phyloP scores from a whole-genome alignment of 345 rosid genomes.

The Ailanthus altissimus region DNA sequence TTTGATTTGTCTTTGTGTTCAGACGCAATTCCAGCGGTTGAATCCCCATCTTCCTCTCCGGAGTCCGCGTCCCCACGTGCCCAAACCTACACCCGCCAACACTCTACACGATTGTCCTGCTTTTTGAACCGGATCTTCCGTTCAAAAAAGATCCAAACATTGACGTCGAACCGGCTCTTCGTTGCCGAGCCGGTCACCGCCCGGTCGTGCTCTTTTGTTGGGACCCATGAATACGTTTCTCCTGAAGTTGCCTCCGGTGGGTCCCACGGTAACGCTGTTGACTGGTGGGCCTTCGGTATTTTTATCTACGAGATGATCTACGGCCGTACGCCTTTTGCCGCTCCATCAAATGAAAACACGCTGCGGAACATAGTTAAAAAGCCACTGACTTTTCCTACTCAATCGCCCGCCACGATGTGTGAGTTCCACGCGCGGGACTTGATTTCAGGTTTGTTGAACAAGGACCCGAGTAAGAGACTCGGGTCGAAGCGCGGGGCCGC shows the following conservation, averaged over 20 bases:
- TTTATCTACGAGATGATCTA: conserved; percentile 85
- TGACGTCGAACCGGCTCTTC: conserved; percentile 50
- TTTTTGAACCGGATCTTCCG: conserved; percentile 58
- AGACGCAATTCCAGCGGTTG: conserved; percentile 78
- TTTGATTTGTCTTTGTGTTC: conserved; percentile 88
- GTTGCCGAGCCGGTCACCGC: conserved; percentile 96
- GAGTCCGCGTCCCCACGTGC: conserved; percentile 34
- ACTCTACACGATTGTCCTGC: conserved; percentile 40
- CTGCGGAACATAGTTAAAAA: conserved; percentile 81
- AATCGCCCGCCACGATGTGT: conserved; percentile 41
- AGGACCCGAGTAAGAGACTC: conserved; percentile 67
- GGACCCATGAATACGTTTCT: conserved; percentile 94
- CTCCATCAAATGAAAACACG: conserved; percentile 71
- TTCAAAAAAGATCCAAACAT: conserved; percentile 60
- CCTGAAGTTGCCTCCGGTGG: conserved; percentile 94
- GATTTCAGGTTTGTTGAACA: conserved; percentile 63
- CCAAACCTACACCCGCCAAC: conserved; percentile 29
- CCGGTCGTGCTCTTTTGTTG: conserved; percentile 85
- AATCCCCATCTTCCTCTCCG: conserved; percentile 59
- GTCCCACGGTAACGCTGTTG: conserved; percentile 90
- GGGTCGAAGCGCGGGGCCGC: conserved; percentile 89
- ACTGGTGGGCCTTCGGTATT: conserved; percentile 95
- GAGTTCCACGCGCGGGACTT: conserved; percentile 75
- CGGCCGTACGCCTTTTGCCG: conserved; percentile 82
- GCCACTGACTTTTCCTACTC: conserved; percentile 59